phyloP scores from a whole-genome alignment of 2,329 filamentous ascomycete genomes.

The Pseudomassariella vexata region DNA sequence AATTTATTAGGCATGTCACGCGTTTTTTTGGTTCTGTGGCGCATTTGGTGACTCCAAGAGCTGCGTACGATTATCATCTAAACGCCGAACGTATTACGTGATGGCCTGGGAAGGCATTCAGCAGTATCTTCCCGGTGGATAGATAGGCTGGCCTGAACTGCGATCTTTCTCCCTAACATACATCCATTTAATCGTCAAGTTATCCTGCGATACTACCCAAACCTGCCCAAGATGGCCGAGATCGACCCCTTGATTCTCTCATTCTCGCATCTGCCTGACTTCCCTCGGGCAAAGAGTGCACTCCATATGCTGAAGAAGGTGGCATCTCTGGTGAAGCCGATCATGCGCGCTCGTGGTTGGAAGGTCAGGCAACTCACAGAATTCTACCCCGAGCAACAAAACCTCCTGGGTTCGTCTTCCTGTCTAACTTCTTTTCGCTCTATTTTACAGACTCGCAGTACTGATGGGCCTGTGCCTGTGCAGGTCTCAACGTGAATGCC shows the following conservation, averaged over 20 bases:
- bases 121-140: too few relatives aligned
- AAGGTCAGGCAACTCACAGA: conserved; percentile 73
- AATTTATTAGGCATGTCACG: too few relatives aligned
- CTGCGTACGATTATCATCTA: too few relatives aligned
- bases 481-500: conserved; percentile 69
- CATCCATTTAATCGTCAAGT: not conserved
- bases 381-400: conserved; percentile 72
- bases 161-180: too few relatives aligned
- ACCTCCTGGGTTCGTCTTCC: conserved; percentile 57
- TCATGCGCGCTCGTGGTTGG: conserved; percentile 86
- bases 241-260: conserved; percentile 39
- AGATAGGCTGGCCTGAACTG: too few relatives aligned
- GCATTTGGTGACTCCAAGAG: too few relatives aligned
- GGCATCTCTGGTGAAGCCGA: conserved; percentile 85
- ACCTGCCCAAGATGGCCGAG: conserved; percentile 28
- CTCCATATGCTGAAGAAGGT: conserved; percentile 66
- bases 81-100: too few relatives aligned
- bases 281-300: conserved; percentile 43
- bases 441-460: too few relatives aligned
- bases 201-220: not conserved
- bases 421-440: not conserved
- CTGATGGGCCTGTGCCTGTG: too few relatives aligned
- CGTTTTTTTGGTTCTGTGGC: too few relatives aligned
- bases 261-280: conserved; percentile 42
- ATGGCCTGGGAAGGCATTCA: too few relatives aligned